Evolutionary conservation across 2,329 filamentous ascomycete species (phyloP), one percentile per base, ranked within the genome.

Genomic region (Fusarium pseudocircinatum): DNA sequence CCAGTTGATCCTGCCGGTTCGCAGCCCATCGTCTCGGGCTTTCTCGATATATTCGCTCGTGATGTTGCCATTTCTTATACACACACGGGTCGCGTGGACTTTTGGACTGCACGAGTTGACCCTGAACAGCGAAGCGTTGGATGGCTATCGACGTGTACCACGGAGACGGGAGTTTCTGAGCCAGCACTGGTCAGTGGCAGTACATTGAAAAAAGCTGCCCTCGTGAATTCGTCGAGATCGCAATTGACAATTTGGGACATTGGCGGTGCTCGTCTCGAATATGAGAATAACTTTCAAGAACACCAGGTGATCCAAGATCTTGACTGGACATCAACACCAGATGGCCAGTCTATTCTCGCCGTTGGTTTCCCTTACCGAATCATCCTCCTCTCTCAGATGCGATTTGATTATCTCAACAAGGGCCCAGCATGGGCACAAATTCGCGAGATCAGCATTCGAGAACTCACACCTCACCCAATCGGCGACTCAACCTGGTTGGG

Each of bases 341-440:
- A 97, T 80, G 91, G 91, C 54, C 94, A 97, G 78, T 96, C 94
- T 2, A 95, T 98, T 62, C 85, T 98, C 26, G 94, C 95, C 2
- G 94, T 98, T n/a, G 95, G 95, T 1, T 97, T 97, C 78, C 92
- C 92, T n/a, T 93, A 95, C 73, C 90, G 93, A 63, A 92, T 98
- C 10, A 83, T 97, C 36, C 86, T 98, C 6, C 88, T 97, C 32
- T 92, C 93, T 11, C 95, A 98, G 79, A 91, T 97, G 84, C 92
- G 95, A 18, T 98, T 96, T 78, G 94, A 97, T 81, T 97, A 97
- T 79, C 86, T 97, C 24, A 94, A 95, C 77, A 92, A 94, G 69
- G 93, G 93, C 2, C 93, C 94, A n/a, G 94, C 95, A 1, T 98
- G 95, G 95, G 93, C 94, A 2, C 87, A 93, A 30, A 92, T 98